Base-by-base conservation (phyloP, 2,329 filamentous ascomycete species). In the Dothistroma pini region DNA sequence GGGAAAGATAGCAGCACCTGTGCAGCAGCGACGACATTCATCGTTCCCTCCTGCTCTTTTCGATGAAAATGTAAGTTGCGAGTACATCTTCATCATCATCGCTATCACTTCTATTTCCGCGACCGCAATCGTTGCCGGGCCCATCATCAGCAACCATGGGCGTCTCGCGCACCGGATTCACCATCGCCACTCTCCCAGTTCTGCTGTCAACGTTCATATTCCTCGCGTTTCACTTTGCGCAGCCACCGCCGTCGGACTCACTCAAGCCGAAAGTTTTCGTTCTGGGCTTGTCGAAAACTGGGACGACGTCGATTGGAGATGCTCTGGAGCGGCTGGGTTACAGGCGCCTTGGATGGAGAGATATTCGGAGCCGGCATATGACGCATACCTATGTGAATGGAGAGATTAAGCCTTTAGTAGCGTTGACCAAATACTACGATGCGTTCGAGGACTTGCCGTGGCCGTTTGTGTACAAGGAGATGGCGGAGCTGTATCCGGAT, bases 381-480 rank as follows among this genome's bases (percentile, higher is more conserved):
- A 68, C 70, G 14, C 69, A 72, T 58, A 68, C 67, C n/a, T 72
- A 64, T 60, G 64, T 63, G 16, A 65, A 69, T 49, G 69, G 66
- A 38, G 68, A 70, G 47, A 56, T 60, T 35, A 54, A 52, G 29
- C 57, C 69, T 0, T 59, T 71, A 25, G 56, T 68, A 4, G 60
- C 66, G 29, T 61, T 69, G 48, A 72, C 70, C 1, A 56, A 54
- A 31, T 69, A 67, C 58, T 72, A 68, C 58, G 70, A 72, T 57
- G 70, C 70, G 22, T 71, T 72, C 53, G 70, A 72, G 59, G 70
- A 72, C 59, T 57, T 72, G 32, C 70, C 70, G 0, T 72, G 70
- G 70, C 66, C 70, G 10, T 63, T 67, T 31, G 58, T 71, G 60
- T 72, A 71, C 62, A 63, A 60, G 9, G 65, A 72, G 52, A 69